Evolutionary conservation across 1,284 basidiomycete genomes (phyloP), one percentile per base, ranked within the genome.

Genomic region (Sutorius eximius): DNA sequence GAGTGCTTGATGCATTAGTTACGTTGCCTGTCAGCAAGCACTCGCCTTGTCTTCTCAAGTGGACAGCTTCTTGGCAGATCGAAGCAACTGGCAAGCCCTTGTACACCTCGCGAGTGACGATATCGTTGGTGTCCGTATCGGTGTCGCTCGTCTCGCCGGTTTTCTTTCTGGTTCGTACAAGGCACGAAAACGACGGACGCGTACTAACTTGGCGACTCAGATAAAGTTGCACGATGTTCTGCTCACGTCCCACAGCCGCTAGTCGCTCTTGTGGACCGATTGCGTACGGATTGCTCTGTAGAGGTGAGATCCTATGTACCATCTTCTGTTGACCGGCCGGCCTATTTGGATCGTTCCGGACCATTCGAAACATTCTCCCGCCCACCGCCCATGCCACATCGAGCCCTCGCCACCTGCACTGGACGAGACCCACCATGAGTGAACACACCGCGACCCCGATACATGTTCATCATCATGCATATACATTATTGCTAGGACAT

Each of bases 101-200:
- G 72, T 76, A 32, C 66, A 70, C 45, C 78, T 97, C 45, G 82
- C 83, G 15, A 66, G 75, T 36, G 93, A 96, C 67, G 69, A 67
- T n/a, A 84, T 98, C 24, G 77, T 93, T 47, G 94, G 95, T 63
- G 93, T 98, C 45, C 83, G 94, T 41, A 92, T 98, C 55, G 88
- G 85, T 8, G 79, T 95, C 2, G 87, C 94, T 13, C 82, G 91
- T 43, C 77, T 91, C 32, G 73, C 85, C 20, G 81, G 81, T 37
- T 69, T 73, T 41, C 70, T 87, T 47, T 81, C 76, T 61, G 77
- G 85, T 83, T 67, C 67, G 80, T 72, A 34, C 52, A 22, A 51
- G 43, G 30, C 43, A 44, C 45, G 3, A 42, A 22, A 49, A 15
- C 3, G n/a, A 34, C 24, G 29, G 38, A 22, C 34, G 41, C 24